phyloP scores from a whole-genome alignment of 768 basidiomycete genomes.

The Porpolomopsis calyptriformis region DNA sequence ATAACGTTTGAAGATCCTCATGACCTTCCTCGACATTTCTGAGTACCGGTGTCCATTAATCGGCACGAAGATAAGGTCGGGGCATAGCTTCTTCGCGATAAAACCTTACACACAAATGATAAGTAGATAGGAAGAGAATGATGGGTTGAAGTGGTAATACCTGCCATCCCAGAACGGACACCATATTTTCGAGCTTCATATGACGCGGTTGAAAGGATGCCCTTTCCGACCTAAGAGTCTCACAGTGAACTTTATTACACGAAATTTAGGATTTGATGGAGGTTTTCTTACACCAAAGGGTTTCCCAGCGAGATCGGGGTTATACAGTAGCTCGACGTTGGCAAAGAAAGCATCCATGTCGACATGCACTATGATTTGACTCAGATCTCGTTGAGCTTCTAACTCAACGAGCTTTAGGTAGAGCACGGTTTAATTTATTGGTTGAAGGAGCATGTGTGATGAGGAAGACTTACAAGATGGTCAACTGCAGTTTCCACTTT shows the following conservation, averaged over 20 bases:
- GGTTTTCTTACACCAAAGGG: constrained; percentile 53
- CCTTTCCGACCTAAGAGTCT: constrained; percentile 57
- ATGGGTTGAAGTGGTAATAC: constrained; percentile 31
- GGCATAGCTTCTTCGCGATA: constrained; percentile 89
- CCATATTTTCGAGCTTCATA: constrained; percentile 89
- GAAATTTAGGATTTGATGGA: constrained; percentile 11
- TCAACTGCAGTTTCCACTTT: constrained; percentile 61
- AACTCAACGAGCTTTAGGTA: constrained; percentile 50
- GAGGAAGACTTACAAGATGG: constrained; percentile 43
- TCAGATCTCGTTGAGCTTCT: constrained; percentile 67
- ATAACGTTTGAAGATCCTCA: constrained; percentile 57
- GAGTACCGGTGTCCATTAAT: constrained; percentile 51
- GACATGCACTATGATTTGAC: constrained; percentile 81
- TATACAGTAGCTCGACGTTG: constrained; percentile 60
- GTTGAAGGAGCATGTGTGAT: background rate
- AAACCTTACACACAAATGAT: constrained; percentile 41
- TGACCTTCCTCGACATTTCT: constrained; percentile 63
- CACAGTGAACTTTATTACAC: constrained; percentile 2
- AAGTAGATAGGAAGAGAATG: background rate
- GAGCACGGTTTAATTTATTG: constrained; percentile 1
- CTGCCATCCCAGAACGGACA: constrained; percentile 92
- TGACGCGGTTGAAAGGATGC: constrained; percentile 80
- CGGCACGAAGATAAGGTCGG: constrained; percentile 65
- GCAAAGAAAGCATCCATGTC: constrained; percentile 96
- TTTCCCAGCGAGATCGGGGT: constrained; percentile 56